Evolutionary conservation across 2,329 filamentous ascomycete species (phyloP).

Genomic region (Allantophomopsis cytisporea): DNA sequence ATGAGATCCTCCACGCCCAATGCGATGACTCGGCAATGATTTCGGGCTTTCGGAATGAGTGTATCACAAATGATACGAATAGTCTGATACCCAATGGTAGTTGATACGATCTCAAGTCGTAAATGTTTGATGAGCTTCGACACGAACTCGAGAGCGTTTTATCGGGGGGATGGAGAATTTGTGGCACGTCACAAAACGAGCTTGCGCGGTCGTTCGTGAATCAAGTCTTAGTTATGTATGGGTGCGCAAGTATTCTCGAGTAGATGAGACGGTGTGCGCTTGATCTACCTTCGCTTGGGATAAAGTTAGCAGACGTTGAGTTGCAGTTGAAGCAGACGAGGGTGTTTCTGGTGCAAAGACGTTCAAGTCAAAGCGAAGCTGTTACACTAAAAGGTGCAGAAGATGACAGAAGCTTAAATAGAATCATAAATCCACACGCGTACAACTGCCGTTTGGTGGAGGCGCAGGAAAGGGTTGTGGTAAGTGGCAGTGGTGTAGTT

Average conservation of each 20-base stretch:
- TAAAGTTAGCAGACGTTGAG: constrained; percentile 10
- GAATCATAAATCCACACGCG: neutral
- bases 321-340: neutral
- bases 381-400: constrained; percentile 14
- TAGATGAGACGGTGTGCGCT: constrained; percentile 10
- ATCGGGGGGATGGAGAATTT: constrained; percentile 1
- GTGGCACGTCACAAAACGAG: constrained; percentile 2
- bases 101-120: neutral
- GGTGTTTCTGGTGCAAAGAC: neutral
- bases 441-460: neutral
- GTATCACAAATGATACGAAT: neutral
- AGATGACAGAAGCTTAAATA: constrained; percentile 16
- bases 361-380: constrained; percentile 5
- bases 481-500: no score
- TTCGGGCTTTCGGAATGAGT: neutral
- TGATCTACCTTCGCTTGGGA: constrained; percentile 13
- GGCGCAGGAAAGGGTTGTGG: neutral
- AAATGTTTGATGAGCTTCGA: neutral
- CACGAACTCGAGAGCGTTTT: neutral
- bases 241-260: constrained; percentile 6
- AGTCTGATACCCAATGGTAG: neutral
- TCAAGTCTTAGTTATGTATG: constrained; percentile 1
- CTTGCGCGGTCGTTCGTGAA: constrained; percentile 5
- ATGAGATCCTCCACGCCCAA: neutral
- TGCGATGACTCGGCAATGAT: constrained; percentile 4